Percentiles rank a stretch among this genome's conserved stretches.
phyloP scores from a whole-genome alignment of 768 basidiomycete genomes.

The Auriscalpium orientale region DNA sequence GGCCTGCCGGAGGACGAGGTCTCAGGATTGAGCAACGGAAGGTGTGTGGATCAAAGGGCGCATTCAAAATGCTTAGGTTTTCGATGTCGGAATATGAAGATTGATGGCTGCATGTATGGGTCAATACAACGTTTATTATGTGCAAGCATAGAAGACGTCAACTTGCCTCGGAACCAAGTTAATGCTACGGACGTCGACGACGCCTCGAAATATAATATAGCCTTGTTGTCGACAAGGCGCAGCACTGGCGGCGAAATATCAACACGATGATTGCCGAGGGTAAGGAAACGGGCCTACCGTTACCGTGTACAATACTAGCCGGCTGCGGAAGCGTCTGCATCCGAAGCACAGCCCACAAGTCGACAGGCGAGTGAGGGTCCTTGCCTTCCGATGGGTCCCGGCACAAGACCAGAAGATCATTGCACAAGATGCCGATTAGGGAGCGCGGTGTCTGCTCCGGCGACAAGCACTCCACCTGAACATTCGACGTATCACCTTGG shows the following conservation, averaged over 20 bases:
- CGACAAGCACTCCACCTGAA: conserved; percentile 86
- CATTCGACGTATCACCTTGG: conserved; percentile 68
- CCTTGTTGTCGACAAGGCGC: conserved; percentile 87
- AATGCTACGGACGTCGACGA: conserved; percentile 78
- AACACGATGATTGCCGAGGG: background rate
- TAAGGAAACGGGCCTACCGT: conserved; percentile 39
- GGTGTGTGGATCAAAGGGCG: background rate
- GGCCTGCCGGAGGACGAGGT: too few relatives aligned
- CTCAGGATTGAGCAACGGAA: too few relatives aligned
- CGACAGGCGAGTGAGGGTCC: conserved; percentile 68
- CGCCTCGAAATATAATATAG: conserved; percentile 83
- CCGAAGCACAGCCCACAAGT: conserved; percentile 93
- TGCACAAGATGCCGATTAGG: conserved; percentile 79
- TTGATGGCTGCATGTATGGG: conserved; percentile 58
- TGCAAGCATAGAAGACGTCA: background rate
- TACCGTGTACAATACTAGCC: conserved; percentile 84
- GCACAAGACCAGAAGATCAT: conserved; percentile 88
- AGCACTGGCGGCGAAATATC: conserved; percentile 42
- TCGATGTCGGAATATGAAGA: conserved; percentile 78
- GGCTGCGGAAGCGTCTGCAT: conserved; percentile 93
- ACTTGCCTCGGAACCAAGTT: conserved; percentile 83
- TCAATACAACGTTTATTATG: background rate
- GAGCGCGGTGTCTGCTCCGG: conserved; percentile 79
- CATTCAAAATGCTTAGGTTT: conserved; percentile 39
- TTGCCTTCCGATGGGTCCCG: conserved; percentile 77